Conservation (phyloP, 2,329 filamentous ascomycete genomes). For the Diaporthe ilicicola region DNA sequence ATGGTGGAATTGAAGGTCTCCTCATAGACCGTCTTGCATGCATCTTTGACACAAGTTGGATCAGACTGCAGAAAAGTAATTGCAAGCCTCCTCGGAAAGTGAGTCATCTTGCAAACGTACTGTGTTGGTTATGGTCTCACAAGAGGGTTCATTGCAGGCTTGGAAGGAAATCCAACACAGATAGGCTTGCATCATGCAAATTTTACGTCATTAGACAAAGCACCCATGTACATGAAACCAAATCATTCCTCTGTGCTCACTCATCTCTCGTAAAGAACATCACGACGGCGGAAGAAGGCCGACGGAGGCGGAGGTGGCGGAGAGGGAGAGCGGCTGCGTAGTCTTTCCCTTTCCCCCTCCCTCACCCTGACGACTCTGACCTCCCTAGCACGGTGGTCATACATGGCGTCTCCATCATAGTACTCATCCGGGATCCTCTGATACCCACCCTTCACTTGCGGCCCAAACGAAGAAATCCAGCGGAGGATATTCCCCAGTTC, state of each 20-base stretch:
- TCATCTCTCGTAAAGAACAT: not conserved
- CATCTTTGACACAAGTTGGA: too few relatives aligned
- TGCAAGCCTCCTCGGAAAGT: too few relatives aligned
- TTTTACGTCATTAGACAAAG: too few relatives aligned
- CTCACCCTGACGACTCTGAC: not conserved
- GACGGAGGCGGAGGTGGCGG: not conserved
- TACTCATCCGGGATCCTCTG: not conserved
- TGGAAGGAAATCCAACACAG: too few relatives aligned
- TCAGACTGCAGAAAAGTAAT: too few relatives aligned
- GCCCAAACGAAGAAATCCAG: constrained; percentile 34
- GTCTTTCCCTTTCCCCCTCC: not conserved
- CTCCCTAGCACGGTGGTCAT: not conserved
- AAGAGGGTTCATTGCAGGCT: too few relatives aligned
- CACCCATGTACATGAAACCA: not conserved
- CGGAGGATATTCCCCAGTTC: constrained; percentile 47
- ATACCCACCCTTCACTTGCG: not conserved
- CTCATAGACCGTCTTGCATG: too few relatives aligned
- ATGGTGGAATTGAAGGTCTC: too few relatives aligned
- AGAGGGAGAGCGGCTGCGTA: not conserved
- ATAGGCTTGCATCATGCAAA: too few relatives aligned
- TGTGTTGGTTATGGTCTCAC: too few relatives aligned
- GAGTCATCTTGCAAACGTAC: too few relatives aligned
- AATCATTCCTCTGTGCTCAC: not conserved
- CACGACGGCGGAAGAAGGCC: not conserved
- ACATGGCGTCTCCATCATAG: not conserved